A percentile compares a stretch with the other conserved stretches of the same genome.
Conservation (phyloP, 306 rosid genomes). For the Vigna trinervia region DNA sequence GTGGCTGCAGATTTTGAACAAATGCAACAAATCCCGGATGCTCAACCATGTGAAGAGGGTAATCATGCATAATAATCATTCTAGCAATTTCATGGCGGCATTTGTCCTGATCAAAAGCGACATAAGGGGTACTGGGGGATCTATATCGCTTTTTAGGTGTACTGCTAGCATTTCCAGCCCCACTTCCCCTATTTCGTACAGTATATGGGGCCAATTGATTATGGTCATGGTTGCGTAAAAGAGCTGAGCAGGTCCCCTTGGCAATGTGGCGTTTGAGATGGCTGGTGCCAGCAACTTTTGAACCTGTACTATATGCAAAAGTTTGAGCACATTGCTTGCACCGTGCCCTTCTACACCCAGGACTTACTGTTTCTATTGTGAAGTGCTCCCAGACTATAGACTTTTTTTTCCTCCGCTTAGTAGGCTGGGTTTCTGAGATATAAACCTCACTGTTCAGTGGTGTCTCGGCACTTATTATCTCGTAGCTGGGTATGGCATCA, state of each 20-base stretch:
- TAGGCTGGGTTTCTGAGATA: conserved; percentile 74
- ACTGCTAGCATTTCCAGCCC: conserved; percentile 52
- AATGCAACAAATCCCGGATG: conserved; percentile 91
- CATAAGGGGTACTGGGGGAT: conserved; percentile 66
- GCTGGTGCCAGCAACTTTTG: conserved; percentile 96
- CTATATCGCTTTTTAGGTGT: conserved; percentile 81
- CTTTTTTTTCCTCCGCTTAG: conserved; percentile 87
- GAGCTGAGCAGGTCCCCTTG: conserved; percentile 84
- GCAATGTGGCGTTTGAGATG: conserved; percentile 97
- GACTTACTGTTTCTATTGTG: conserved; percentile 80
- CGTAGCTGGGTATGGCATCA: conserved; percentile 45
- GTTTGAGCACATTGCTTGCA: conserved; percentile 95
- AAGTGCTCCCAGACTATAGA: conserved; percentile 97
- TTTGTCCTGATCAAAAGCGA: conserved; percentile 76
- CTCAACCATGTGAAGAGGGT: conserved; percentile 97
- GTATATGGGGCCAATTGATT: conserved; percentile 66
- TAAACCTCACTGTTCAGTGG: conserved; percentile 54
- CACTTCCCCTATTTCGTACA: conserved; percentile 59
- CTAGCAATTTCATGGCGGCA: conserved; percentile 92
- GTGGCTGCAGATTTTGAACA: conserved; percentile 91
- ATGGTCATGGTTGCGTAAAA: conserved; percentile 73
- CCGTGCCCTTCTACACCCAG: conserved; percentile 92
- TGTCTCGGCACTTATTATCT: conserved; percentile 51
- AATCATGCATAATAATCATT: conserved; percentile 97
- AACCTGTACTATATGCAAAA: conserved; percentile 96